Conservation (phyloP, 2,329 filamentous ascomycete species). For the Huntiella abstrusa region DNA sequence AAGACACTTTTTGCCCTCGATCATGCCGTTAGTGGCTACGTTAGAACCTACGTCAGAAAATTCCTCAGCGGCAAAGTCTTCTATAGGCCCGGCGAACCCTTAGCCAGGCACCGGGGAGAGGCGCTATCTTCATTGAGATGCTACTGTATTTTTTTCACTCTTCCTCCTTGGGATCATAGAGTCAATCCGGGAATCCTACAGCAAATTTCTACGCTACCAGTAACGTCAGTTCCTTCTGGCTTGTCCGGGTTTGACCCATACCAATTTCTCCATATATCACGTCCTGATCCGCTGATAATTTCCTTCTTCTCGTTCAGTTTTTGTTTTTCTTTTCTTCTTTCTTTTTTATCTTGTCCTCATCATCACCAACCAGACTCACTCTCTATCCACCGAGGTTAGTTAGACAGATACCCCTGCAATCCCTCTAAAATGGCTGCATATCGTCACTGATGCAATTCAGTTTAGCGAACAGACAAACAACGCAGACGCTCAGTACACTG, state of each 20-base stretch:
- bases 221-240: slow-evolving; percentile 1
- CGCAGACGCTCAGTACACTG: too few species aligned
- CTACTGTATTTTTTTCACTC: too few species aligned
- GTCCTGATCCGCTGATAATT: background rate
- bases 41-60: too few species aligned
- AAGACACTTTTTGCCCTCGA: too few species aligned
- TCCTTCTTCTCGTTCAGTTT: background rate
- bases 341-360: background rate
- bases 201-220: slow-evolving; percentile 3
- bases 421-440: background rate
- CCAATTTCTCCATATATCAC: background rate
- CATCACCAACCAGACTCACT: background rate
- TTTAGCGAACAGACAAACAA: background rate
- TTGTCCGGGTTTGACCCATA: background rate
- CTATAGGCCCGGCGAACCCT: too few species aligned
- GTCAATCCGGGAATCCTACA: background rate
- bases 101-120: too few species aligned
- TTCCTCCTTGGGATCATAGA: too few species aligned
- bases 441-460: background rate
- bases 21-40: too few species aligned
- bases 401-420: too few species aligned
- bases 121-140: too few species aligned
- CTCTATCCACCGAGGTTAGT: too few species aligned
- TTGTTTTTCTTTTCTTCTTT: background rate
- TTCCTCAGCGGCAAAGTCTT: too few species aligned